Evolutionary conservation across 768 basidiomycete genomes (phyloP).

Genomic region (Gymnopilus dilepis): DNA sequence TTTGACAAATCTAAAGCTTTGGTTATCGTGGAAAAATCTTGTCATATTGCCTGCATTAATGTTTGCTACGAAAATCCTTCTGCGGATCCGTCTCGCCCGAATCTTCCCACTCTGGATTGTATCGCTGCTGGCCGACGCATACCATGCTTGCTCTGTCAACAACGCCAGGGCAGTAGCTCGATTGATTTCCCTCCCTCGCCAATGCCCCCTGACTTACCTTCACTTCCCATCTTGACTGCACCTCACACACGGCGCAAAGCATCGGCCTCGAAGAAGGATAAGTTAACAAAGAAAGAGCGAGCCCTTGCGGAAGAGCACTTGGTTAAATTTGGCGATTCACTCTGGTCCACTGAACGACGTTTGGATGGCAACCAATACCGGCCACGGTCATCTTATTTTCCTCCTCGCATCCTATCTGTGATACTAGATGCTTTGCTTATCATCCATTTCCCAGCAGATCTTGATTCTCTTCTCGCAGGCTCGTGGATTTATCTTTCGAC

Average conservation of each 20-base stretch:
- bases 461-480: neutral
- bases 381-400: neutral
- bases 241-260: neutral
- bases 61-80: slow-evolving; percentile 8
- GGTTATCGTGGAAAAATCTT: slow-evolving; percentile 9
- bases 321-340: neutral
- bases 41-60: slow-evolving; percentile 18
- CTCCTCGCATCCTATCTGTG: neutral
- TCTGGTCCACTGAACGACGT: neutral
- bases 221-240: neutral
- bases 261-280: neutral
- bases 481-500: neutral
- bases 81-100: slow-evolving; percentile 4
- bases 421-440: neutral
- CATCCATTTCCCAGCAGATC: neutral
- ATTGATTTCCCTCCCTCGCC: neutral
- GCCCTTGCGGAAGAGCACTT: neutral
- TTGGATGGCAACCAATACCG: neutral
- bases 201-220: neutral
- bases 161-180: neutral
- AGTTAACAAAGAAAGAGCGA: neutral
- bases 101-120: slow-evolving; percentile 9
- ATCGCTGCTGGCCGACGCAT: neutral
- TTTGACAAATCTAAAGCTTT: slow-evolving; percentile 14
- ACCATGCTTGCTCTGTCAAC: neutral